Evolutionary conservation across 768 basidiomycete genomes (phyloP).

Genomic region (Boletus sensibilis): DNA sequence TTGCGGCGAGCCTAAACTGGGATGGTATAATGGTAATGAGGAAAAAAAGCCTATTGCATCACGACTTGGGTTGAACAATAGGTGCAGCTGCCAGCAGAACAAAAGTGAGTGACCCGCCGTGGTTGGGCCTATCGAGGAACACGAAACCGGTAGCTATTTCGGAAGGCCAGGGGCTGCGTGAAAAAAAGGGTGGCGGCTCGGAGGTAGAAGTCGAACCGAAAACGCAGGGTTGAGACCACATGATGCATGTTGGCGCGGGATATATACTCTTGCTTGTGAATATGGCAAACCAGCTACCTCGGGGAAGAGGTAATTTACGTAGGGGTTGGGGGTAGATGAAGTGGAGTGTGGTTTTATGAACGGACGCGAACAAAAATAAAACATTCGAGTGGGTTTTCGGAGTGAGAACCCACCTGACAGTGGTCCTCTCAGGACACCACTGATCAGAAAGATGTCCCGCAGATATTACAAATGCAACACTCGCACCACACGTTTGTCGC

Average conservation of each 20-base stretch:
- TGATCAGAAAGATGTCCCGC: slow-evolving; percentile 12
- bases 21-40: not conserved
- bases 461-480: slow-evolving; percentile 11
- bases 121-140: not conserved
- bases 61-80: slow-evolving; percentile 1
- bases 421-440: not conserved
- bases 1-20: slow-evolving; percentile 2
- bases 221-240: not conserved
- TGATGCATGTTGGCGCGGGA: slow-evolving; percentile 2
- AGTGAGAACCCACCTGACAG: not conserved
- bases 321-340: not conserved
- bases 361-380: not conserved
- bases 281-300: not conserved
- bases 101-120: not conserved
- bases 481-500: slow-evolving; percentile 18
- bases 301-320: not conserved
- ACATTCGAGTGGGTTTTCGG: not conserved
- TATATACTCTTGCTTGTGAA: slow-evolving; percentile 1
- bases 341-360: not conserved
- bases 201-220: not conserved
- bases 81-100: not conserved
- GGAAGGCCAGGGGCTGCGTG: slow-evolving; percentile 1
- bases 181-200: slow-evolving; percentile 8
- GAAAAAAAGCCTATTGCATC: not conserved
- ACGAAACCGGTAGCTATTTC: not conserved